Evolutionary conservation across 73 alveolate species (phyloP), one percentile per base, ranked within the genome.

Genomic region (Halteria grandinella): DNA sequence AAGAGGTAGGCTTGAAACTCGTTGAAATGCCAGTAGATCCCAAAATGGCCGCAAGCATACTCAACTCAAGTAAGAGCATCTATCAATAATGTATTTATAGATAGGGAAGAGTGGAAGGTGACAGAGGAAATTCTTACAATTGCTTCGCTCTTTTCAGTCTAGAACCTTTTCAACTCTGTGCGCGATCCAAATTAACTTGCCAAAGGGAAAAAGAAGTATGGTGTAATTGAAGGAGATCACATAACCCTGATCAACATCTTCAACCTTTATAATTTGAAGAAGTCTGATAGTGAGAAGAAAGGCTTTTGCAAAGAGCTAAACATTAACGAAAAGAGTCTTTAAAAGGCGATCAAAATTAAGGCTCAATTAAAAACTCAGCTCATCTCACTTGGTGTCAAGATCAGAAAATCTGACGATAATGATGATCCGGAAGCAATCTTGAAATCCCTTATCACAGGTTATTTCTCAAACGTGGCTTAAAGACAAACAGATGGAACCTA

Each of bases 151-250:
- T 78, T 96, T 18, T 78, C 91, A 53, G 94, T 90, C 21, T 55
- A 90, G 74, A 83, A 91, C 50, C 80, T 94, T 3, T 93, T 90
- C 73, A 44, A 75, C 32, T 47, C 94, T 11, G 96, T 89, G 0
- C 53, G 91, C 31, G 95, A 91, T 52, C 95, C 96, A 33, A 89
- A 78, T 45, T 63, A 75, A 47, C 89, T 91, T 62, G 83, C 96
- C 1, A 94, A 93, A 79, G 89, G 91, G 59, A 93, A 95, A 87
- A 95, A 95, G 50, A 94, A 92, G 79, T 78, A 79, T 45, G 97
- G 97, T 10, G 94, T 91, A 31, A 92, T 87, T 58, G 97, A 93
- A 75, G 99, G 99, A 20, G 99, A 96, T 82, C 97, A 90, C 50
- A 75, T 96, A 11, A 87, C 99, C 0, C 71, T 91, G 43, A 75